A percentile compares a stretch with the other conserved stretches of the same genome.
These are phyloP conservation scores for Sicyos baderoa DNA, from an alignment of 306 rosid genomes.

Conservation along the genomic window DNA sequence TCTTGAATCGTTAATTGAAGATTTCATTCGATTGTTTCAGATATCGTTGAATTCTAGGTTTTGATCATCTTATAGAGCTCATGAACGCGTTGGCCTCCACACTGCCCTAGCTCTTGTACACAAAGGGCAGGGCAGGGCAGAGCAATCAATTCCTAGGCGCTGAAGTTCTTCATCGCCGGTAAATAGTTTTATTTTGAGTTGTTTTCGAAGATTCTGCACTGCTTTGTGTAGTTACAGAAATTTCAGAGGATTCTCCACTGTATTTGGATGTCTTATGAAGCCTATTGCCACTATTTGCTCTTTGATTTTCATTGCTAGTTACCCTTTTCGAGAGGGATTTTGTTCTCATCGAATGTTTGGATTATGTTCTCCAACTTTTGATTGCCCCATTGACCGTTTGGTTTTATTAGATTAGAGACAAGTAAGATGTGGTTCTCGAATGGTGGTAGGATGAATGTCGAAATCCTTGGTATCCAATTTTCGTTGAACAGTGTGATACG, in stretches of 20 bases:
- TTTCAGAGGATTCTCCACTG: neutral
- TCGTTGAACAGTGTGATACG: too few relatives aligned
- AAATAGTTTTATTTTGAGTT: neutral
- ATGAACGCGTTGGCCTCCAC: neutral
- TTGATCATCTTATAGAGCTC: neutral
- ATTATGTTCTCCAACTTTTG: neutral
- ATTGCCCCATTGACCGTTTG: neutral
- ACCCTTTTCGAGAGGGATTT: neutral
- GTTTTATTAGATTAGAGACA: neutral
- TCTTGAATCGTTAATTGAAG: neutral
- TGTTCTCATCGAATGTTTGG: neutral
- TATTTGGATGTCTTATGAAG: neutral
- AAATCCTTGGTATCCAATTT: neutral
- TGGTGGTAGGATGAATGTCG: neutral
- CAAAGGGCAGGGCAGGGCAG: neutral
- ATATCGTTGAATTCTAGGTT: neutral
- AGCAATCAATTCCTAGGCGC: neutral
- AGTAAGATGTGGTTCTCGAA: neutral
- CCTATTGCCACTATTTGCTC: neutral
- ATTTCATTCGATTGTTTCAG: constrained; percentile 3
- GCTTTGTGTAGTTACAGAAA: neutral
- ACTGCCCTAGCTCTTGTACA: neutral
- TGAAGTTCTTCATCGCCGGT: neutral
- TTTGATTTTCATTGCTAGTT: neutral
- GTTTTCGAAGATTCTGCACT: neutral